phyloP scores from a whole-genome alignment of 1,284 basidiomycete species.

The Puccinia novopanici region DNA sequence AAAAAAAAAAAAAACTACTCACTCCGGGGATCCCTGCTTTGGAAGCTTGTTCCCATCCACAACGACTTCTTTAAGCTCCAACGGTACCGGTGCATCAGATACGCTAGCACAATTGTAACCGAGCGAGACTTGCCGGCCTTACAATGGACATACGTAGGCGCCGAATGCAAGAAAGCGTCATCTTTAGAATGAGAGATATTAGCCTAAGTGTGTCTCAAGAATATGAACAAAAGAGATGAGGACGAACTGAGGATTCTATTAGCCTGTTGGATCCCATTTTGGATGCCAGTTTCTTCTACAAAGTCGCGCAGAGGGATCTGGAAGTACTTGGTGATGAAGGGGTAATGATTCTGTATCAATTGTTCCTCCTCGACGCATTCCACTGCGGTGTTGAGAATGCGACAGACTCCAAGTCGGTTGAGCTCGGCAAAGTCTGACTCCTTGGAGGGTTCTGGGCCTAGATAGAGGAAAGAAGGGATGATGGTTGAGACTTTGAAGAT shows the following conservation, averaged over 20 bases:
- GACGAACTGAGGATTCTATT: constrained; percentile 78
- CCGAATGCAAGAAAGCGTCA: constrained; percentile 81
- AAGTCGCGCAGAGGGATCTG: constrained; percentile 90
- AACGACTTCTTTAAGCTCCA: constrained; percentile 88
- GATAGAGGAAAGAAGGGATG: constrained; percentile 81
- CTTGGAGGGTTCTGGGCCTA: constrained; percentile 82
- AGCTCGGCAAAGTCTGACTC: constrained; percentile 75
- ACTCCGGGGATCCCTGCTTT: constrained; percentile 84
- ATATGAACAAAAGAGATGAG: background rate
- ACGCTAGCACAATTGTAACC: constrained; percentile 95
- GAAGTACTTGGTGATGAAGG: constrained; percentile 71
- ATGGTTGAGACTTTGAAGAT: constrained; percentile 80
- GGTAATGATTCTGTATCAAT: constrained; percentile 59
- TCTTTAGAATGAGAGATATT: constrained; percentile 64
- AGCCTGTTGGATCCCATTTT: constrained; percentile 76
- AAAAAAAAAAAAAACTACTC: constrained; percentile 1
- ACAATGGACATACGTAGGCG: constrained; percentile 92
- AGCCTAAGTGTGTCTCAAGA: background rate
- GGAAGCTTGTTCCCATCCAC: constrained; percentile 85
- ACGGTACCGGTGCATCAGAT: constrained; percentile 83
- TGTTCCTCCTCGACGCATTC: constrained; percentile 79
- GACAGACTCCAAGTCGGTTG: constrained; percentile 73
- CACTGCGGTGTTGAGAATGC: constrained; percentile 85
- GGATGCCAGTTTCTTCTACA: constrained; percentile 88
- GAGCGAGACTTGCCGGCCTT: constrained; percentile 93